Conservation (phyloP, 805 yeast species). For the Starmera pachycereana region DNA sequence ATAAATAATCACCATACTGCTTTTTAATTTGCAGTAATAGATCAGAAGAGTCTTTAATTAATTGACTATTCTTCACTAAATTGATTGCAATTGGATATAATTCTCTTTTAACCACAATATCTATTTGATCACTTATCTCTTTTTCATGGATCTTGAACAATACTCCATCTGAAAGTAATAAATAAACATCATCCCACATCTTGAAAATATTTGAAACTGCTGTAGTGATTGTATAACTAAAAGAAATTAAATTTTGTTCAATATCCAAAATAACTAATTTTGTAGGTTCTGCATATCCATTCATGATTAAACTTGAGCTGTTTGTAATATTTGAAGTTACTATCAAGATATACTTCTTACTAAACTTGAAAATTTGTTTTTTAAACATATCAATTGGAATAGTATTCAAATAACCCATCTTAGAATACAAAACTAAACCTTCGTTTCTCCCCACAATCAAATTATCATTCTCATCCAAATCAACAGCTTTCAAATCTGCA, state of each 20-base stretch:
- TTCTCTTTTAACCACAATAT: conserved; percentile 57
- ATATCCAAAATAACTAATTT: conserved; percentile 61
- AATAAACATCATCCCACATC: conserved; percentile 45
- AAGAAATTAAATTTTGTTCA: conserved; percentile 58
- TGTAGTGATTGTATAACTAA: conserved; percentile 57
- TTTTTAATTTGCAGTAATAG: conserved; percentile 34
- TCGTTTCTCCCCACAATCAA: conserved; percentile 58
- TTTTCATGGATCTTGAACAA: conserved; percentile 61
- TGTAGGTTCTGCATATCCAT: conserved; percentile 32
- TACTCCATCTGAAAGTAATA: conserved; percentile 68
- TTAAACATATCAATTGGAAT: conserved; percentile 50
- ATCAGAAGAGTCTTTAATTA: conserved; percentile 11
- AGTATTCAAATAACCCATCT: conserved; percentile 41
- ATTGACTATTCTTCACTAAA: conserved; percentile 34
- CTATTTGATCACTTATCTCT: conserved; percentile 54
- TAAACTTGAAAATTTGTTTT: conserved; percentile 37
- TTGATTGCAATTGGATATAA: conserved; percentile 63
- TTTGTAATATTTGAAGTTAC: conserved; percentile 37
- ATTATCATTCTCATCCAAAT: conserved; percentile 27
- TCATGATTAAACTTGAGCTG: conserved; percentile 21
- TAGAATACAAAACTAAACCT: conserved; percentile 53
- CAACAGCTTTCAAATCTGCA: conserved; percentile 34
- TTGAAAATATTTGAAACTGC: conserved; percentile 48
- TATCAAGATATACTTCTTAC: conserved; percentile 43
- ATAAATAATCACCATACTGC: conserved; percentile 64